A percentile compares a stretch with the other conserved stretches of the same genome.
These are phyloP conservation scores for Phialocephala sp. DNA, from an alignment of 2,329 filamentous ascomycete genomes.

Conservation along the genomic window DNA sequence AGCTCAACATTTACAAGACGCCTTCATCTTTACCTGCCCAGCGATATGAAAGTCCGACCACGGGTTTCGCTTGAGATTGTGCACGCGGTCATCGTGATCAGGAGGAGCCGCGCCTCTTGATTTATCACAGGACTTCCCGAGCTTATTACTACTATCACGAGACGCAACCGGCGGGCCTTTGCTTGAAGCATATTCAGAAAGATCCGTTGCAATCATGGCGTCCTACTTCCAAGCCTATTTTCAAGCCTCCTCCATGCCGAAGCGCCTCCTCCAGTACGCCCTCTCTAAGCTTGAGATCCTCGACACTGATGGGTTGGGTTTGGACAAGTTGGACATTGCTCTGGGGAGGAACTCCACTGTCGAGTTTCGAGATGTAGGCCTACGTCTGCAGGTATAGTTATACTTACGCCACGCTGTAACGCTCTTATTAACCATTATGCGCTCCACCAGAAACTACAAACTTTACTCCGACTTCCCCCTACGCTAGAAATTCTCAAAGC, in stretches of 20 bases:
- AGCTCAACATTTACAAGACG: neutral
- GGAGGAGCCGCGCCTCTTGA: slow-evolving; percentile 33
- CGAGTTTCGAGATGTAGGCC: slow-evolving; percentile 84
- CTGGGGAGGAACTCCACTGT: slow-evolving; percentile 82
- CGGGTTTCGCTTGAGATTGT: slow-evolving; percentile 28
- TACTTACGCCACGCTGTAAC: neutral
- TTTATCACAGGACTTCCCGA: slow-evolving; percentile 18
- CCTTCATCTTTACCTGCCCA: slow-evolving; percentile 1
- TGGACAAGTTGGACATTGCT: slow-evolving; percentile 84
- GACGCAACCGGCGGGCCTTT: neutral
- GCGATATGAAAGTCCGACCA: slow-evolving; percentile 32
- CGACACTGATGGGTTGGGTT: slow-evolving; percentile 84
- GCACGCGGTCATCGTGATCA: slow-evolving; percentile 35
- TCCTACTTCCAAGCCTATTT: slow-evolving; percentile 44
- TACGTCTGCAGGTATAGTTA: slow-evolving; percentile 73
- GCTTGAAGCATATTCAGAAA: slow-evolving; percentile 3
- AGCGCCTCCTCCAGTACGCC: slow-evolving; percentile 85
- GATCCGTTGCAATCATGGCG: slow-evolving; percentile 37
- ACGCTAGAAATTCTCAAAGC: slow-evolving; percentile 75
- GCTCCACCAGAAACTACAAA: slow-evolving; percentile 73
- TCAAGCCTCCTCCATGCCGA: slow-evolving; percentile 73
- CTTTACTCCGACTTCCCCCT: slow-evolving; percentile 74
- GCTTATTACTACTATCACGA: slow-evolving; percentile 11
- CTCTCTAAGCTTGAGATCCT: slow-evolving; percentile 84
- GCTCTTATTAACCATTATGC: neutral